Conservation (phyloP, 345 rosid genomes). For the Leavenworthia alabamica region DNA sequence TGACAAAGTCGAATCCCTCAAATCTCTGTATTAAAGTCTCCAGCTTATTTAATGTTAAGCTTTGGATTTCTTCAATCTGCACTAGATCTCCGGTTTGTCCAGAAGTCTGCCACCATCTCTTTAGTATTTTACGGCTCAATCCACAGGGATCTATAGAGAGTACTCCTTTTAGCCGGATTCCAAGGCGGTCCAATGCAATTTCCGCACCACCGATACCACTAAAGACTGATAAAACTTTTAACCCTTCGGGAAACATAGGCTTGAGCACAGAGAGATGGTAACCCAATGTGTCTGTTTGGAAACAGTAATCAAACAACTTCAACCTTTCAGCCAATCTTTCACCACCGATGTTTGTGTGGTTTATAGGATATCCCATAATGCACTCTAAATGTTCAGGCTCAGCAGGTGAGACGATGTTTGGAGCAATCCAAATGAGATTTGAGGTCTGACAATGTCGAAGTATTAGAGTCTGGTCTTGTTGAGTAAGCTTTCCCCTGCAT, state of each 20-base stretch:
- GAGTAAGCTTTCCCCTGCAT: slow-evolving; percentile 46
- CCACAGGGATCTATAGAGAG: slow-evolving; percentile 63
- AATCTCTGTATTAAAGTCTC: slow-evolving; percentile 42
- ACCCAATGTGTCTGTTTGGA: slow-evolving; percentile 80
- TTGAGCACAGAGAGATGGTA: slow-evolving; percentile 82
- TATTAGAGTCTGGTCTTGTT: slow-evolving; percentile 53
- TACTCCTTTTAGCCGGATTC: slow-evolving; percentile 59
- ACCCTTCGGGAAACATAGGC: slow-evolving; percentile 54
- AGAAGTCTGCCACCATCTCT: slow-evolving; percentile 65
- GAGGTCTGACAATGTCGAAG: slow-evolving; percentile 47
- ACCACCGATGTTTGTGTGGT: slow-evolving; percentile 50
- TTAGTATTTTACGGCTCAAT: slow-evolving; percentile 48
- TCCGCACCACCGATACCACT: slow-evolving; percentile 82
- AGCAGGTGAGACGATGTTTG: slow-evolving; percentile 40
- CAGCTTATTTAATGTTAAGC: slow-evolving; percentile 51
- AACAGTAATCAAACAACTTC: slow-evolving; percentile 46
- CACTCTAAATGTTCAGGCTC: slow-evolving; percentile 62
- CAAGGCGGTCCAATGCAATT: slow-evolving; percentile 58
- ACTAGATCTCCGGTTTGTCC: slow-evolving; percentile 76
- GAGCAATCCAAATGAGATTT: slow-evolving; percentile 78
- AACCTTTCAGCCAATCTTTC: slow-evolving; percentile 44
- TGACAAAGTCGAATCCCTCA: slow-evolving; percentile 61
- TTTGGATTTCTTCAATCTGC: slow-evolving; percentile 56
- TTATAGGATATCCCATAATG: slow-evolving; percentile 70
- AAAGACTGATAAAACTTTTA: slow-evolving; percentile 66